Evolutionary conservation across 352 stramenopile genomes (phyloP), one percentile per base, ranked within the genome.

Genomic region (Sclerospora graminicola): DNA sequence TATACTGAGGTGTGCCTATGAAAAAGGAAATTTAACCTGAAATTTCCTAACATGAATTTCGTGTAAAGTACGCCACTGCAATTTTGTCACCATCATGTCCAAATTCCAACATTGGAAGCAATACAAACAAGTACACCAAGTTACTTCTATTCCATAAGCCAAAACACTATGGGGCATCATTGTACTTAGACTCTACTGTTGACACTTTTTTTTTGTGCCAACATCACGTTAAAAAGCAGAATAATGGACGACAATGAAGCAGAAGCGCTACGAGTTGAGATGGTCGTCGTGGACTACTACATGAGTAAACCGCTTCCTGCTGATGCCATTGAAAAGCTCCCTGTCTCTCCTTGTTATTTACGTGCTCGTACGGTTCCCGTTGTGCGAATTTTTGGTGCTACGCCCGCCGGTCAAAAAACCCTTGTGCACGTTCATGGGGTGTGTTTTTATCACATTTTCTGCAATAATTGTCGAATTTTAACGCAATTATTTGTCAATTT

Each of bases 381-480:
- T 8, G 60, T 96, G 33, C 87, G 84, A 26, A 70, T 96, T 26
- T 95, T 95, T 31, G 87, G 87, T 29, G 78, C 82, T 30, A 96
- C 85, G 11, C 82, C 81, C 5, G 85, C 82, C 13, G 87, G 87
- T 10, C 85, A 95, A 57, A 96, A 95, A 63, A 50, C 81, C 24
- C 85, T 89, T 18, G 57, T 95, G 29, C 87, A 96, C 53, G 48
- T 96, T 24, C 87, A 96, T 35, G 87, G 87, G 5, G 84, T 95
- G 32, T 4, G 54, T 46, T 45, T 48, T 36, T 30, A 24, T 2
- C 21, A 13, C 13, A 7, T 33, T 35, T 20, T 9, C 16, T 16
- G 30, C 11, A 16, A 10, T n/a, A 33, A 4, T 1, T 1, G 10
- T 21, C n/a, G 19, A 36, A 21, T 31, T n/a, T 18, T 11, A 7